Base-by-base conservation (phyloP, 2,329 filamentous ascomycete genomes). In the Fusarium clavum region DNA sequence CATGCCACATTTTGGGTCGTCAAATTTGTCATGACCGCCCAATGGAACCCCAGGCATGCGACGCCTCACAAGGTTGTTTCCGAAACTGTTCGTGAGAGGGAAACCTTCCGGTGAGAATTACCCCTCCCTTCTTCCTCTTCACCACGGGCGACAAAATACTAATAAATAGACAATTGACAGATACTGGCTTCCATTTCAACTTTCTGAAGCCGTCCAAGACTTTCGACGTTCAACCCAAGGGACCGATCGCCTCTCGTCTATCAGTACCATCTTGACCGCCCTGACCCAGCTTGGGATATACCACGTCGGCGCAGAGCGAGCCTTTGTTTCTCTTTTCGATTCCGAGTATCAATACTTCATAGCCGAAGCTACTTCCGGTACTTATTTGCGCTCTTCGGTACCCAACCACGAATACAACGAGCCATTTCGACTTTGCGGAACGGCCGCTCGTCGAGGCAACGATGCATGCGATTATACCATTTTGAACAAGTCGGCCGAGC, bases 391-490 rank as follows among this genome's bases (percentile, higher is more conserved):
- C 3, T 9, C 43, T 7, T 30, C 13, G 4, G 25, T 16, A 3
- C 27, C 41, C 0, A 29, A 45, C 11, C 24, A 20, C 9, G 11
- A 32, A 16, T 1, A 24, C 3, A 22, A 57, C 2, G 8, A 57
- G 2, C 2, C 32, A 41, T 11, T 57, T 7, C 20, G 9, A 8
- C 57, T 60, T 12, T 60, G 57, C 30, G 41, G 52, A 3, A 60
- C 51, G 0, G 41, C 44, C 8, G 25, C 27, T 18, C 41, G 27
- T 4, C 57, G 51, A 9, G 8, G n/a, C 4, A 13, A 60, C 0
- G 57, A 55, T 18, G 57, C 41, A 8, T 60, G 52, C 6, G 18
- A 57, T 4, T 57, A 57, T 14, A 56, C 57, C 4, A 8, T 60
- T 0, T 5, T 46, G 4, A 11, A 32, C n/a, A 8, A 30, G 8